Evolutionary conservation across 163 green algal species (phyloP), one percentile per base, ranked within the genome.

Genomic region (Trebouxiophyceae sp.): DNA sequence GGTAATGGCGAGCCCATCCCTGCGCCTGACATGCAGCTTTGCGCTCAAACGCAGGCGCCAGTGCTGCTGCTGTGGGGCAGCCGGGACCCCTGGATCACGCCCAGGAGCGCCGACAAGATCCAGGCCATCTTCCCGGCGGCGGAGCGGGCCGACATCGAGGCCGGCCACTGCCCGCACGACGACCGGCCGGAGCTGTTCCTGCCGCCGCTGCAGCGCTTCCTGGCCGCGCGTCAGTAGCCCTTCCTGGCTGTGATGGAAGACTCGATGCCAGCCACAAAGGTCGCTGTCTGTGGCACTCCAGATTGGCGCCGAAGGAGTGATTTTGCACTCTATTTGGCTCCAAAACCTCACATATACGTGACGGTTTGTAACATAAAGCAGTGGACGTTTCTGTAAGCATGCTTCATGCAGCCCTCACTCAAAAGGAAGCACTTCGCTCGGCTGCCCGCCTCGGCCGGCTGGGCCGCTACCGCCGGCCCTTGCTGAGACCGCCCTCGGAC

Each of bases 161-260:
- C 73, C 16, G 86, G 86, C 2, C 86, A 93, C 68, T 90, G 85
- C 39, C 39, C 84, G 26, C 75, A 93, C 67, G 86, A 93, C 62
- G 86, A 92, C 32, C 54, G 63, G 3, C 81, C 81, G 0, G 62
- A 68, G 5, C 34, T 65, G 5, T 65, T 84, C 1, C 77, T 81
- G 54, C 28, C 55, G 12, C 46, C 56, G 8, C 63, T 86, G 57
- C 24, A 78, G 34, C 31, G 63, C 2, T 82, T 68, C 68, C 26
- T 83, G 23, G 32, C 47, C 55, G 50, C 16, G 1, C 2, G 34
- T 28, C 29, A 34, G 56, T 24, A 63, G 2, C 23, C 54, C 8
- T 19, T 47, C 23, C 27, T 12, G 6, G 6, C 7, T 63, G 24
- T 45, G 27, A 39, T n/a, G 27, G 44, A 63, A 8, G 23, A 27